Conservation (phyloP, 805 yeast species). For the Hanseniaspora valbyensis region DNA sequence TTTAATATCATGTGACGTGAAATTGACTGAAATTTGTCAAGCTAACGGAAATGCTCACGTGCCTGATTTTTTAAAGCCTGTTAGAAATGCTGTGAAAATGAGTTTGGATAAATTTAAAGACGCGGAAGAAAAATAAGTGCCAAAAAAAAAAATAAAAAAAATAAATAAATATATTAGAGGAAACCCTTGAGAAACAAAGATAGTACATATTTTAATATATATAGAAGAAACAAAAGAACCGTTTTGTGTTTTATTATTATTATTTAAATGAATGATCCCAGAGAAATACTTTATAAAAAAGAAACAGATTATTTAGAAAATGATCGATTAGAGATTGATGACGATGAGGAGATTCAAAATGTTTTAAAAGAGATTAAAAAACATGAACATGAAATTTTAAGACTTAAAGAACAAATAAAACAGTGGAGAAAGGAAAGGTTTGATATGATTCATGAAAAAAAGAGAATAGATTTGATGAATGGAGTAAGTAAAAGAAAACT, state of each 20-base stretch:
- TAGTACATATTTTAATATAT: too few relatives aligned
- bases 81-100: constrained; percentile 10
- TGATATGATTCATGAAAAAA: neutral
- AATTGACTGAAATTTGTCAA: constrained; percentile 34
- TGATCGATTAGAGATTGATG: constrained; percentile 20
- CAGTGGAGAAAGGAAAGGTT: constrained; percentile 17
- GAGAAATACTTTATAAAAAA: constrained; percentile 21
- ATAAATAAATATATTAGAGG: too few relatives aligned
- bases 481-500: constrained; percentile 1
- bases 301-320: constrained; percentile 22
- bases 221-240: too few relatives aligned
- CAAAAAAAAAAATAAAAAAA: too few relatives aligned
- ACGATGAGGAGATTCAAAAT: constrained; percentile 17
- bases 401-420: constrained; percentile 23
- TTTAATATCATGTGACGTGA: constrained; percentile 38
- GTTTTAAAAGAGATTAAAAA: constrained; percentile 14
- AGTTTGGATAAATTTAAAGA: constrained; percentile 13
- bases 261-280: constrained; percentile 24
- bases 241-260: constrained; percentile 3
- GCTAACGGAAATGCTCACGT: neutral
- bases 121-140: neutral
- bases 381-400: constrained; percentile 23
- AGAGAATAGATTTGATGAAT: neutral
- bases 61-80: constrained; percentile 10
- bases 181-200: too few relatives aligned